Percentiles rank a stretch among this genome's conserved stretches.
These are phyloP conservation scores for Dictyostelium citrinum DNA, from an alignment of 78 protist genomes.

Conservation along the genomic window DNA sequence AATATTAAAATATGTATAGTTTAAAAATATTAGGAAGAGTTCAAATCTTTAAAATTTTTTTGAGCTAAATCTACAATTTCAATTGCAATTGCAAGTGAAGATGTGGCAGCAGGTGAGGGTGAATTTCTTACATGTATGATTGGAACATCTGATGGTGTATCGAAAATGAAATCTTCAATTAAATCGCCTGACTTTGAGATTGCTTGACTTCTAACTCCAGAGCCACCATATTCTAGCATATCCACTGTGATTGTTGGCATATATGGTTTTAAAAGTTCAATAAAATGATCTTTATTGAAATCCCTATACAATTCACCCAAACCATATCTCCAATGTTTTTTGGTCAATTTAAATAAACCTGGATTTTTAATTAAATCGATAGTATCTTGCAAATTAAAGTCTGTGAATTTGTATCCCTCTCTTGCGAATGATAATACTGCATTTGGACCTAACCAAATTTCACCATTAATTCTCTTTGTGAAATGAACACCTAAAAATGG, in stretches of 20 bases:
- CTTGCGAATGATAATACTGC: constrained; percentile 78
- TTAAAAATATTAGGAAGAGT: too few relatives aligned
- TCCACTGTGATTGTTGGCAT: constrained; percentile 23
- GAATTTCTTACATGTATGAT: constrained; percentile 78
- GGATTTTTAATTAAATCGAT: neutral
- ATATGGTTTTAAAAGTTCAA: constrained; percentile 8
- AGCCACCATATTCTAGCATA: constrained; percentile 30
- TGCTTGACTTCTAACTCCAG: constrained; percentile 77
- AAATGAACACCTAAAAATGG: constrained; percentile 84
- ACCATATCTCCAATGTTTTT: constrained; percentile 57
- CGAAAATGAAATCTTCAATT: constrained; percentile 81
- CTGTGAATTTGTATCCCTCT: constrained; percentile 63
- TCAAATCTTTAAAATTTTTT: neutral
- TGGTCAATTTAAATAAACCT: constrained; percentile 10
- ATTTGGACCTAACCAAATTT: constrained; percentile 80
- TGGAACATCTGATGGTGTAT: neutral
- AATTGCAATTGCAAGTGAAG: constrained; percentile 81
- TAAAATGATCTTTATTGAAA: neutral
- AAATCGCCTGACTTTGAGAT: constrained; percentile 42
- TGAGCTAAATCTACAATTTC: constrained; percentile 36
- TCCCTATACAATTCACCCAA: constrained; percentile 8
- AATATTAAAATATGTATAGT: too few relatives aligned
- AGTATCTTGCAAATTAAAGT: constrained; percentile 20
- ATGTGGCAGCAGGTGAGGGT: constrained; percentile 88
- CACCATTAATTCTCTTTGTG: constrained; percentile 70